Percentiles rank a stretch among this genome's conserved stretches.
Evolutionary conservation across 441 rosid genomes (phyloP).

Genomic region (Gossypium davidsonii): DNA sequence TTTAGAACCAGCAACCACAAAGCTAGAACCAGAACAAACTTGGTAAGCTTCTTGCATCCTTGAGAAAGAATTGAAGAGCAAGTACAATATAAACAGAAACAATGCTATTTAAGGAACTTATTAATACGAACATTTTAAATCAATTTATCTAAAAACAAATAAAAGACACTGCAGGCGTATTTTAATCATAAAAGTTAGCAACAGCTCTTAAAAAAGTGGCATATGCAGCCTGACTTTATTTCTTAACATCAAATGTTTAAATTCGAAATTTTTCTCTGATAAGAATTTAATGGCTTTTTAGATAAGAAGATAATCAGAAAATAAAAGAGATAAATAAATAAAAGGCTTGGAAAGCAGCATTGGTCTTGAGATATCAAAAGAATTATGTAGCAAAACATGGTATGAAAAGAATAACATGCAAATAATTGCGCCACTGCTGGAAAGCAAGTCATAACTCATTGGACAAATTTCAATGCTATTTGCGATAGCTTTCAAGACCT

Average conservation of each 20-base stretch:
- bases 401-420: not conserved
- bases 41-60: constrained; percentile 1
- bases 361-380: not conserved
- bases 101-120: not conserved
- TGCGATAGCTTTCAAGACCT: not conserved
- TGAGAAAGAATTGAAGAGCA: not conserved
- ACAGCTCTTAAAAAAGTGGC: not conserved
- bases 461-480: not conserved
- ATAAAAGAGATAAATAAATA: not conserved
- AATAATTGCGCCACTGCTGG: not conserved
- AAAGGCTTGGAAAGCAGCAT: not conserved
- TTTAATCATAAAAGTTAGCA: not conserved
- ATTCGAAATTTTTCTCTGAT: not conserved
- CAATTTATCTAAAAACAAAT: not conserved
- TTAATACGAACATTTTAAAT: not conserved
- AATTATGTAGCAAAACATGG: not conserved
- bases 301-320: not conserved
- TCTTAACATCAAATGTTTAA: not conserved
- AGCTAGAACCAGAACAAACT: constrained; percentile 3
- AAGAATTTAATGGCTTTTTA: not conserved
- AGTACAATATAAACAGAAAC: not conserved
- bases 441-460: not conserved
- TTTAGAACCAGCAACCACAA: not conserved
- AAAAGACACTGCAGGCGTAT: not conserved
- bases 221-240: not conserved